Evolutionary conservation across 768 basidiomycete genomes (phyloP), one percentile per base, ranked within the genome.

Genomic region (Candolleomyces eurysporus): DNA sequence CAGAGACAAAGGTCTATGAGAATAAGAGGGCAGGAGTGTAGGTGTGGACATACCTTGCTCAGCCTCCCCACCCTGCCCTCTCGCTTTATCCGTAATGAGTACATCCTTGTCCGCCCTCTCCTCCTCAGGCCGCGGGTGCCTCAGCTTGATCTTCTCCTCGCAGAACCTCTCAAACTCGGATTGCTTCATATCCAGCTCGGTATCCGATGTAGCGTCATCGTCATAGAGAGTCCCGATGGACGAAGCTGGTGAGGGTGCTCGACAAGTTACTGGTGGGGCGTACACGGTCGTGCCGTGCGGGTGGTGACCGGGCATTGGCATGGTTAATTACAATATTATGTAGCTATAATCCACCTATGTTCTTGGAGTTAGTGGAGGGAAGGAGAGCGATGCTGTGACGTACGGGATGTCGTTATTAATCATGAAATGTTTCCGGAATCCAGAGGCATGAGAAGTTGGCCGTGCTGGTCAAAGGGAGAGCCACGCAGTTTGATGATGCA

Each of bases 191-290:
- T 72, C 66, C 0, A 64, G 63, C 63, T 84, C 82, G n/a, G 67
- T 64, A 65, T 85, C 83, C 48, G 78, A 79, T 1, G 81, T 83
- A 61, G 80, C 77, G 66, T 83, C 82, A 50, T 74, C 73, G 13
- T 70, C 73, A 56, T 81, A 80, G 1, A 74, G 65, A 16, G 81
- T 83, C 48, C 82, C 82, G 21, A 84, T 74, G 14, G 83, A 84
- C 60, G 81, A 82, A 17, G 82, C 77, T 13, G 82, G 82, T 10
- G 83, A 85, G 2, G 82, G 75, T 9, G 78, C 75, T 9, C 81
- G 80, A 32, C 82, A 68, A 22, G 51, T 52, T 19, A 82, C 76
- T 30, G 81, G 79, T 17, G 78, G 74, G 5, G 80, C 79, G 61
- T 84, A 84, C 68, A 80, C 80, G 4, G 79, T 75, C 59, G 75